Base-by-base conservation (phyloP, 2,329 filamentous ascomycete genomes). In the Xylaria sp. region DNA sequence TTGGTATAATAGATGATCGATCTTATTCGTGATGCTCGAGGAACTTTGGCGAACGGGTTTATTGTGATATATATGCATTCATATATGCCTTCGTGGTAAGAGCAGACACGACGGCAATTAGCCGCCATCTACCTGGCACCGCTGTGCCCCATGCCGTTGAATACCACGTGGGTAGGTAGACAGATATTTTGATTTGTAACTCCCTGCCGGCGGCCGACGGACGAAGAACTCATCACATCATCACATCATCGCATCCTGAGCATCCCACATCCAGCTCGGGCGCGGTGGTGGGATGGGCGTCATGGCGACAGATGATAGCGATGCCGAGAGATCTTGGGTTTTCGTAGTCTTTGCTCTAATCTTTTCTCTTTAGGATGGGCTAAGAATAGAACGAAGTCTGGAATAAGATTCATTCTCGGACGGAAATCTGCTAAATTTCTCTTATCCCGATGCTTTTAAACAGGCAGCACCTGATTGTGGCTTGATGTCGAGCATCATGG, bases 141-240 rank as follows among this genome's bases (percentile, higher is more conserved):
- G 18, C 29, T 12, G 2, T 23, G 9, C 32, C 47, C 40, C 44
- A 32, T 53, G 32, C 12, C 21, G n/a, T 25, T 13, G 1, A 29
- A 27, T 10, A 25, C 2, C 12, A n/a, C n/a, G n/a, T n/a, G n/a
- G n/a, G 3, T 4, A 32, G 10, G 10, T 32, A 32, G 1, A 5
- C 10, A 3, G 29, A 9, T 32, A 5, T 2, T 32, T 40, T 68
- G 61, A 68, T 68, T 68, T 68, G 65, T 68, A 64, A 64, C 21
- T 32, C 21, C 1, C 6, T 21, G 16, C 6, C 53, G n/a, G n/a
- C 21, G 12, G 9, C 10, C 3, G 27, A 37, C 37, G 47, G 60
- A 67, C 21, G 54, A 47, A 42, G 35, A 21, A 3, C 51, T 1
- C 21, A 27, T 18, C 21, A n/a, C 10, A 23, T n/a, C 23, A 29